Evolutionary conservation across 192 early-diverging fungal species (phyloP).

Genomic region (Dissophora globulifera): DNA sequence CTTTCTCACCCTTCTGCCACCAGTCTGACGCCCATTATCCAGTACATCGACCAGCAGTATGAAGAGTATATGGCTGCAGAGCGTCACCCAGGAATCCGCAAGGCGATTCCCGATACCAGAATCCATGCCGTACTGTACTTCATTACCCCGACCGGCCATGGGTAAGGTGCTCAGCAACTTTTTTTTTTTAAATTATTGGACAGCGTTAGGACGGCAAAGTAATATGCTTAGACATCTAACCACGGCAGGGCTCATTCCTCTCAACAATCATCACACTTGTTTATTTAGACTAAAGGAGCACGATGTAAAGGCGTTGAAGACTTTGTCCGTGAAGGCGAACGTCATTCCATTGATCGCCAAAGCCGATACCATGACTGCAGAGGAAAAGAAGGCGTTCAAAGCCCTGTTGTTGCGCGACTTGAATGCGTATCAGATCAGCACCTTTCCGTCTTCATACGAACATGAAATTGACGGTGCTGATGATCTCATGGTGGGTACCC

Average conservation of each 20-base stretch:
- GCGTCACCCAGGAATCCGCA: slow-evolving; percentile 72
- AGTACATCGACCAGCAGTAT: slow-evolving; percentile 97
- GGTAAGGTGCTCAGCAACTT: slow-evolving; percentile 51
- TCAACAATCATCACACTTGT: neutral
- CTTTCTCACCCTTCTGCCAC: neutral
- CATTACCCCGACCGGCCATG: slow-evolving; percentile 93
- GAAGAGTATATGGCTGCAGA: slow-evolving; percentile 88
- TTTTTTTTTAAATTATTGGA: too few relatives aligned
- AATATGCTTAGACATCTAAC: neutral
- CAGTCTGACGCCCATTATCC: slow-evolving; percentile 89
- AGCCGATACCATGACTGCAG: slow-evolving; percentile 75
- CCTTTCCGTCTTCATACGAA: slow-evolving; percentile 74
- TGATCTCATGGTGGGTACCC: slow-evolving; percentile 61
- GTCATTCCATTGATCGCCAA: slow-evolving; percentile 87
- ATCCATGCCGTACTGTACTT: slow-evolving; percentile 97
- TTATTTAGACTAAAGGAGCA: slow-evolving; percentile 56
- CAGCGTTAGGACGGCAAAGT: too few relatives aligned
- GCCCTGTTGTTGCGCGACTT: slow-evolving; percentile 71
- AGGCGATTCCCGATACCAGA: slow-evolving; percentile 84
- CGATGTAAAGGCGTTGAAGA: slow-evolving; percentile 72
- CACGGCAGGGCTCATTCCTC: neutral
- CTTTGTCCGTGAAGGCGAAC: slow-evolving; percentile 75
- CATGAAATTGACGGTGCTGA: slow-evolving; percentile 72
- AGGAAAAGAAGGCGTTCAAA: slow-evolving; percentile 73
- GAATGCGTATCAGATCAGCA: slow-evolving; percentile 66